Conservation (phyloP, 345 rosid species). For the Melaleuca alternifolia region DNA sequence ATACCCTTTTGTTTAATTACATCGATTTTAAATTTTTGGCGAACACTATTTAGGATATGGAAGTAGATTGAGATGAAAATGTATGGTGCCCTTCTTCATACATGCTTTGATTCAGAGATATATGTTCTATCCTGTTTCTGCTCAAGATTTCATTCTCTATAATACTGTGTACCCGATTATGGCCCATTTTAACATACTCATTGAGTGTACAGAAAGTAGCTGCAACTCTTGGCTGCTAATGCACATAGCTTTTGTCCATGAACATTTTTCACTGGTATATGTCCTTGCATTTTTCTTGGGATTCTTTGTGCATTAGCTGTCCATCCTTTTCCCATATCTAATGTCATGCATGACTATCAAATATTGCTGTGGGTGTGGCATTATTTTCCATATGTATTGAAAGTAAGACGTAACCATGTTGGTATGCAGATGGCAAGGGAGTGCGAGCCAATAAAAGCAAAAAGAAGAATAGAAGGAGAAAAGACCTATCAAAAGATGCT, state of each 20-base stretch:
- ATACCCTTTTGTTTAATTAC: neutral
- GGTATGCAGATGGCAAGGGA: constrained; percentile 60
- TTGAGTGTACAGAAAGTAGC: neutral
- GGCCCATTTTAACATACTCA: neutral
- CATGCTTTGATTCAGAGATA: neutral
- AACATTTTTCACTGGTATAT: neutral
- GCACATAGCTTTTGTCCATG: neutral
- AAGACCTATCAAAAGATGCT: constrained; percentile 36
- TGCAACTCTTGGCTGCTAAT: neutral
- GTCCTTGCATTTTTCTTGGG: neutral
- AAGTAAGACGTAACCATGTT: neutral
- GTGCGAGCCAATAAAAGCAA: constrained; percentile 43
- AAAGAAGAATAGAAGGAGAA: constrained; percentile 63
- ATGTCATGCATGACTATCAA: neutral
- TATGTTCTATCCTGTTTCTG: neutral
- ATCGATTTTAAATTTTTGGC: neutral
- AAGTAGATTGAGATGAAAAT: neutral
- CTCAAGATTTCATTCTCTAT: neutral
- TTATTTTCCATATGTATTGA: neutral
- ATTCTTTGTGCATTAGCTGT: neutral
- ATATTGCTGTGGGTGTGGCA: neutral
- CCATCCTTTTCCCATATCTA: neutral
- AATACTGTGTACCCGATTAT: neutral
- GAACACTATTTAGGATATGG: neutral
- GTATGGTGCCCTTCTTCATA: neutral